Evolutionary conservation across 305 asterid species (phyloP), one percentile per base, ranked within the genome.

Genomic region (Solanum chacoense): DNA sequence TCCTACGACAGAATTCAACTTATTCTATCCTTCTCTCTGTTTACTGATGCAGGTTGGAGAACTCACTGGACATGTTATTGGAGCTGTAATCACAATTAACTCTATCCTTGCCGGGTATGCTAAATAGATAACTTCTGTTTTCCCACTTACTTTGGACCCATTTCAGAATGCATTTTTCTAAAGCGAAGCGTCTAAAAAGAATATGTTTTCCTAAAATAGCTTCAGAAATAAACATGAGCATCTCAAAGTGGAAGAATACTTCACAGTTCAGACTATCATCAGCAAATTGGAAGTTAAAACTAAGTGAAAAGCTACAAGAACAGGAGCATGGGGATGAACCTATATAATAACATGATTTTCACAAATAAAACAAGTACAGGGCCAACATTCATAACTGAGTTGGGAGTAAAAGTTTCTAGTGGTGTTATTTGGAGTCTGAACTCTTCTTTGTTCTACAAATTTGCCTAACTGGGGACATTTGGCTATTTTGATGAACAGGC

Each of bases 51-150:
- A 91, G 91, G 84, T 84, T 80, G 86, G 88, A 50, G 88, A 90
- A 77, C 63, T 88, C 2, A 84, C 69, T 55, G 91, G 91, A 40
- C 77, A 84, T 16, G 90, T 89, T 18, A 69, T 88, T 45, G 91
- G 92, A 80, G 91, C 86, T 67, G 87, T 85, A 5, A 85, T 88
- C 32, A 89, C 85, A 16, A 22, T 81, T 67, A 91, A 88, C 75
- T 80, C 88, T 7, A 37, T 89, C 88, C 38, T 90, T 73, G 91
- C 90, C 8, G 90, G 92, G 90, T 91, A 89, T 22, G 87, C 73
- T 31, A 50, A 55, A 87, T 14, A 75, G 81, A 87, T 76, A 20
- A 75, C 71, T 32, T 38, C n/a, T 28, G 71, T 22, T 72, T 18
- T 55, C 4, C 76, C 34, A 28, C 71, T 50, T 50, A 42, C 31